Conservation (phyloP, 371 early-diverging fungal species). For the Lichtheimia corymbifera region DNA sequence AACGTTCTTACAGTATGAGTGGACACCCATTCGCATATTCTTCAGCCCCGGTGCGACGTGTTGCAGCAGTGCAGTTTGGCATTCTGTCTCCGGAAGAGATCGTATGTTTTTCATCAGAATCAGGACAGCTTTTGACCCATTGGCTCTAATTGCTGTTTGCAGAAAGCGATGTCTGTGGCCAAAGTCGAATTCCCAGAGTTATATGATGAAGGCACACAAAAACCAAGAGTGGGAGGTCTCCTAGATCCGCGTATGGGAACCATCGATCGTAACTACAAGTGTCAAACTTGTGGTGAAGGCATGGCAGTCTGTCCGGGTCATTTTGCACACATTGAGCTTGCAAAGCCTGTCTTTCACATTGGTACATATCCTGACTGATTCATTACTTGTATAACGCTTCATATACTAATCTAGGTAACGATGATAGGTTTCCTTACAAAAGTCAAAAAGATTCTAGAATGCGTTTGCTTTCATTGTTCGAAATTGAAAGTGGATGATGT, state of each 20-base stretch:
- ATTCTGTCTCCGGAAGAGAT: constrained; percentile 95
- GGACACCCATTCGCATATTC: constrained; percentile 75
- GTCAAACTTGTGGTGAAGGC: constrained; percentile 96
- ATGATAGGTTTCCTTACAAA: constrained; percentile 73
- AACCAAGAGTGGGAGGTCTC: constrained; percentile 86
- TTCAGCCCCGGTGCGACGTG: constrained; percentile 89
- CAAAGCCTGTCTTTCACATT: constrained; percentile 97
- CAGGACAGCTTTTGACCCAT: constrained; percentile 10
- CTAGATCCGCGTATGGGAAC: constrained; percentile 99
- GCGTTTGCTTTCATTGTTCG: constrained; percentile 98
- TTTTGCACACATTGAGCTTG: constrained; percentile 99
- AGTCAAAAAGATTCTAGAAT: constrained; percentile 98
- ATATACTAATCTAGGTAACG: constrained; percentile 3
- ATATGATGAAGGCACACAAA: constrained; percentile 89
- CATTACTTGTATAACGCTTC: not conserved
- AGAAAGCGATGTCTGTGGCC: constrained; percentile 97
- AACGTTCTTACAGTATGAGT: constrained; percentile 38
- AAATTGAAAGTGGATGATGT: constrained; percentile 90
- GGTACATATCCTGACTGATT: constrained; percentile 37
- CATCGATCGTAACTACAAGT: constrained; percentile 97
- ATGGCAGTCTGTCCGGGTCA: constrained; percentile 99
- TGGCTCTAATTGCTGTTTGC: constrained; percentile 21
- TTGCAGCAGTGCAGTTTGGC: constrained; percentile 95
- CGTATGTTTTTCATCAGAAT: constrained; percentile 53
- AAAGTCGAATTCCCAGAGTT: constrained; percentile 96